Conservation (phyloP, 176 grass and related monocot species). For the Zizania latifolia region DNA sequence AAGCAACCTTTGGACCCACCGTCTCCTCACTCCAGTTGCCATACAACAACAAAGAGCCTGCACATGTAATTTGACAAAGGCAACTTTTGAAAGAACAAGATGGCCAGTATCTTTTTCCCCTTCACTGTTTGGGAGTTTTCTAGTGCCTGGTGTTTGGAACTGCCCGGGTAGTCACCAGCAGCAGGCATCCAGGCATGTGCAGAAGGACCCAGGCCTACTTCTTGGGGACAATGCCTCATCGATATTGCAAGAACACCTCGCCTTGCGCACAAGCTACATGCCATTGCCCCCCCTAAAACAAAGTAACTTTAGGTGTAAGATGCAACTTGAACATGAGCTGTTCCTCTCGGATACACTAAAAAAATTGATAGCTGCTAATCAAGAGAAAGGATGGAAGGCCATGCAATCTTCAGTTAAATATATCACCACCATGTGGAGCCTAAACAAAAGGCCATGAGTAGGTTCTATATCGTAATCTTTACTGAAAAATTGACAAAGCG, state of each 20-base stretch:
- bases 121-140: not conserved
- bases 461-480: not conserved
- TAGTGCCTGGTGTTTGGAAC: not conserved
- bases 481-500: not conserved
- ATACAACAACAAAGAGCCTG: conserved; percentile 11
- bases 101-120: not conserved
- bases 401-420: not conserved
- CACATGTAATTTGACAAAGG: not conserved
- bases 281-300: not conserved
- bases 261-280: not conserved
- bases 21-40: not conserved
- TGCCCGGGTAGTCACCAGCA: conserved; percentile 9
- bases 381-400: not conserved
- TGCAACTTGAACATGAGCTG: conserved; percentile 24
- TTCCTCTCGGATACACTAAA: not conserved
- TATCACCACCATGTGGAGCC: not conserved
- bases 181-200: conserved; percentile 37
- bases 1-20: not conserved
- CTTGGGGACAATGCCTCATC: conserved; percentile 17
- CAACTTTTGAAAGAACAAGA: not conserved
- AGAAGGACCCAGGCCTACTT: not conserved
- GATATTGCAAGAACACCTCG: conserved; percentile 19
- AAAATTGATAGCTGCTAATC: not conserved
- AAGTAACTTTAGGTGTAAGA: conserved; percentile 15
- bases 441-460: not conserved